Conservation (phyloP, 441 rosid species). For the Metrosideros polymorpha region DNA sequence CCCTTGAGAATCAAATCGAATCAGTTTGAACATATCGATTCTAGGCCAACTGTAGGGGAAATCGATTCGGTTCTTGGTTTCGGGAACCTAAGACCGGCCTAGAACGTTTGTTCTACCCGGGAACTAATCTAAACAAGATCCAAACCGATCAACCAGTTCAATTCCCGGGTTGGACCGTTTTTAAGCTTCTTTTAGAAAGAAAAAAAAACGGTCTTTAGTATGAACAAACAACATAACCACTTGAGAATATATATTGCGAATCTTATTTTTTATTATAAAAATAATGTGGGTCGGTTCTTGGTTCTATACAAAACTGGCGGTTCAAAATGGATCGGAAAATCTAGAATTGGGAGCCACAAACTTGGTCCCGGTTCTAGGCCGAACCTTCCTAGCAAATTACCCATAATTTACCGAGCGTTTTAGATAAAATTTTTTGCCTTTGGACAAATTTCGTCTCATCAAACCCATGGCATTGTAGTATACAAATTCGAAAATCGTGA, state of each 20-base stretch:
- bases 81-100: background rate
- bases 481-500: background rate
- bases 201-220: background rate
- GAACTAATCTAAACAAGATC: rapidly evolving
- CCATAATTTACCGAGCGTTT: background rate
- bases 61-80: rapidly evolving
- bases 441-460: background rate
- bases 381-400: too few species aligned
- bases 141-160: rapidly evolving
- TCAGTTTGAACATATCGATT: background rate
- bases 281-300: background rate
- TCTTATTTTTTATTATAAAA: too few species aligned
- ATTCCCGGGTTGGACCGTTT: rapidly evolving
- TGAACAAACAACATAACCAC: background rate
- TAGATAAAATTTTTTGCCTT: rapidly evolving
- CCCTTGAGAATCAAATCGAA: rapidly evolving
- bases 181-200: background rate
- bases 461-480: background rate
- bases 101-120: rapidly evolving
- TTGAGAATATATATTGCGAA: too few species aligned
- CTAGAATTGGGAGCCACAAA: background rate
- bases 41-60: rapidly evolving
- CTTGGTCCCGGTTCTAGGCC: too few species aligned
- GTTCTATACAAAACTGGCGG: rapidly evolving
- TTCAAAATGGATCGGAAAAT: background rate